These are phyloP conservation scores for Cercospora brassicicola DNA, from an alignment of 2,329 filamentous ascomycete genomes.

Conservation along the genomic window DNA sequence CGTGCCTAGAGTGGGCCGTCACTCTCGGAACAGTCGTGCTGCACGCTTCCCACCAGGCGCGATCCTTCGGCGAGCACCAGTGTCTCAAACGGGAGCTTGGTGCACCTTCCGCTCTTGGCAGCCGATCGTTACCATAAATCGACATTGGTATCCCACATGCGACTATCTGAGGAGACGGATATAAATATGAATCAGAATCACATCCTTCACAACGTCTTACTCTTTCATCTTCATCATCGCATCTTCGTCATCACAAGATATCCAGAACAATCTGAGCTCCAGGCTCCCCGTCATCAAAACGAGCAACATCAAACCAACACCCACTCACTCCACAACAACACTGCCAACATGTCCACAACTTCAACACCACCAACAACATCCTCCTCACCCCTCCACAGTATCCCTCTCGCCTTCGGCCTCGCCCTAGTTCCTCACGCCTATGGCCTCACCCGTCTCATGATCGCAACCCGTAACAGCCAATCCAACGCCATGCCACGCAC, in stretches of 20 bases:
- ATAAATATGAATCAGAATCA: neutral
- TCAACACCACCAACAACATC: neutral
- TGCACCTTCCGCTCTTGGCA: neutral
- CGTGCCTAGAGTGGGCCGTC: neutral
- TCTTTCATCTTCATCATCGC: neutral
- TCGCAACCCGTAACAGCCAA: slow-evolving; percentile 27
- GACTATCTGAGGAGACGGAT: neutral
- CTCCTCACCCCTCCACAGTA: neutral
- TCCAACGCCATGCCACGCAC: slow-evolving; percentile 31
- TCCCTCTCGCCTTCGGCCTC: slow-evolving; percentile 29
- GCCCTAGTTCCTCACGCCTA: slow-evolving; percentile 30
- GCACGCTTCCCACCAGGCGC: neutral
- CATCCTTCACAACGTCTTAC: no score
- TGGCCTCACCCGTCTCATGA: slow-evolving; percentile 28
- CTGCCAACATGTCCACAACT: neutral
- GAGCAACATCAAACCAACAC: no score
- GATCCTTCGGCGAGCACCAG: neutral
- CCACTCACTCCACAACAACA: neutral
- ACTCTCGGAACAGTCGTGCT: no score
- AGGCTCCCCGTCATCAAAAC: no score
- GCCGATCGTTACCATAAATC: neutral
- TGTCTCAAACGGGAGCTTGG: neutral
- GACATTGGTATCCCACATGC: neutral
- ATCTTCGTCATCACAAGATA: no score
- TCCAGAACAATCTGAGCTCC: no score